These are phyloP conservation scores for Leersia perrieri DNA, from an alignment of 176 grass and related monocot species.

Conservation along the genomic window DNA sequence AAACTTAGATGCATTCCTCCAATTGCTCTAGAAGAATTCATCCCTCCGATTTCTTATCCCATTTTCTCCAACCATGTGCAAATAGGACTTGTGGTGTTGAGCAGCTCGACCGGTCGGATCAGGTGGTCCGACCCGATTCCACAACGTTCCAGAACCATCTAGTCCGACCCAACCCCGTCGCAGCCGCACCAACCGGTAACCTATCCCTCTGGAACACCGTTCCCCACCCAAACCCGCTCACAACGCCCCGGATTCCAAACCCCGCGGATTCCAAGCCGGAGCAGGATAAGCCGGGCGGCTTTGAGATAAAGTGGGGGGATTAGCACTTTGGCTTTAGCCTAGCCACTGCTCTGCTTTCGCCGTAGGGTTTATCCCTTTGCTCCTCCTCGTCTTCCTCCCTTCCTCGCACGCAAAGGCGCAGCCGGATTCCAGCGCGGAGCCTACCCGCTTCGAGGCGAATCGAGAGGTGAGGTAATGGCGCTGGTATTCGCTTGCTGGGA, in stretches of 20 bases:
- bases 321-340: not conserved
- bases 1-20: not conserved
- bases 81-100: not conserved
- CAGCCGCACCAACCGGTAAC: not conserved
- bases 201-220: not conserved
- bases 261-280: not conserved
- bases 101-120: not conserved
- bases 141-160: constrained; percentile 31
- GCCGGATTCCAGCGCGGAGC: not conserved
- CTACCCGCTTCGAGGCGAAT: not conserved
- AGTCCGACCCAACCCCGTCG: not conserved
- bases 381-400: constrained; percentile 18
- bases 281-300: constrained; percentile 4
- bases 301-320: constrained; percentile 15
- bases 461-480: not conserved
- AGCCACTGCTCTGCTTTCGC: constrained; percentile 17
- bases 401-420: constrained; percentile 10
- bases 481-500: not conserved
- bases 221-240: not conserved
- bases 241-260: not conserved
- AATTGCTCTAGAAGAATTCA: not conserved
- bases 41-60: no score
- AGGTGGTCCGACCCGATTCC: not conserved
- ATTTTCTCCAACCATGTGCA: not conserved
- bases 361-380: constrained; percentile 50